These are phyloP conservation scores for Scytalidium sp. DNA, from an alignment of 2,329 filamentous ascomycete species.

Conservation along the genomic window DNA sequence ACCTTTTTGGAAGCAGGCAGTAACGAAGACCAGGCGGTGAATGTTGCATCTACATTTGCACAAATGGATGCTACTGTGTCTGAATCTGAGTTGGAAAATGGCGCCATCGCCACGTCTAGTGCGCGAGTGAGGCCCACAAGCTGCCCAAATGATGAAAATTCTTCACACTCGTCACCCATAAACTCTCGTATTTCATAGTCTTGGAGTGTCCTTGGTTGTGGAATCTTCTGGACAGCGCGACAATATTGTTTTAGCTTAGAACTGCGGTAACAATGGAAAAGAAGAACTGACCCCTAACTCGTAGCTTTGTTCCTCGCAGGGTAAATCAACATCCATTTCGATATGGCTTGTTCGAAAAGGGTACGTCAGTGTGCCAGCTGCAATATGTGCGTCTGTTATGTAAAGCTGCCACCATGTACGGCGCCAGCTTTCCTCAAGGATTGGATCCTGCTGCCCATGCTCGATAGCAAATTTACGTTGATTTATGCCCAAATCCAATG, in stretches of 20 bases:
- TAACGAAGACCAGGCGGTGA: slow-evolving; percentile 36
- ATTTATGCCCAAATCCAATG: not conserved
- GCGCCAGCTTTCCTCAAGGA: slow-evolving; percentile 38
- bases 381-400: slow-evolving; percentile 22
- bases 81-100: slow-evolving; percentile 22
- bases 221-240: slow-evolving; percentile 28
- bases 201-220: slow-evolving; percentile 28
- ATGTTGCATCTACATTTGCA: slow-evolving; percentile 32
- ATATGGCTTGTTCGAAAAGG: slow-evolving; percentile 17
- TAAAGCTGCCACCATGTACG: slow-evolving; percentile 40
- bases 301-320: slow-evolving; percentile 39
- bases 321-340: slow-evolving; percentile 32
- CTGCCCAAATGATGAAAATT: slow-evolving; percentile 37
- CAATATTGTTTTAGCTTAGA: not conserved
- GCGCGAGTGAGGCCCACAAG: slow-evolving; percentile 33
- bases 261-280: slow-evolving; percentile 2
- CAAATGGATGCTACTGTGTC: slow-evolving; percentile 23
- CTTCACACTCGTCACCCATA: slow-evolving; percentile 27
- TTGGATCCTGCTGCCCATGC: slow-evolving; percentile 17
- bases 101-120: slow-evolving; percentile 30
- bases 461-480: not conserved
- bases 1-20: slow-evolving; percentile 37
- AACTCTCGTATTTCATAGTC: slow-evolving; percentile 34
- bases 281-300: slow-evolving; percentile 33
- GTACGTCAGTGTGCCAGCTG: slow-evolving; percentile 13